Conservation (phyloP, 805 yeast genomes). For the Myxozyma mucilagina region DNA sequence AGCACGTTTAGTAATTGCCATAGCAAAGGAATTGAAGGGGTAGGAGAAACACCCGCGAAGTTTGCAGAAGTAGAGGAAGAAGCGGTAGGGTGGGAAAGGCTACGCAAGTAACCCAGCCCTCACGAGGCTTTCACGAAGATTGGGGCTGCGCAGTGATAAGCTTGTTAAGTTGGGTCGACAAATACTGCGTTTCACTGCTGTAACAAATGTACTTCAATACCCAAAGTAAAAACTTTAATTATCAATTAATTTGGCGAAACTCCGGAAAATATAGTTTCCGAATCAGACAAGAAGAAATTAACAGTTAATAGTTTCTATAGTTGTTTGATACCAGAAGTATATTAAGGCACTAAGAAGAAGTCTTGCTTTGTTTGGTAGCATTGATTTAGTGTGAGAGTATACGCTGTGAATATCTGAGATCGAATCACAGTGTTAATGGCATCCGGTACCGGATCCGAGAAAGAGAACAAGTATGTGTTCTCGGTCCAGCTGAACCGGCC, state of each 20-base stretch:
- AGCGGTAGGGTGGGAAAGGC: background rate
- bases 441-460: slow-evolving; percentile 1
- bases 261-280: too few species aligned
- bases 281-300: too few species aligned
- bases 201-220: too few species aligned
- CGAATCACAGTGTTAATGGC: background rate
- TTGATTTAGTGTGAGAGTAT: too few species aligned
- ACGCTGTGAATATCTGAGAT: background rate
- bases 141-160: slow-evolving; percentile 13
- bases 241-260: too few species aligned
- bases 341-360: too few species aligned
- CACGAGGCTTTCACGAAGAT: background rate
- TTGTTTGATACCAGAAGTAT: too few species aligned
- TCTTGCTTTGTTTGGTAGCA: too few species aligned
- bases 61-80: background rate
- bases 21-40: slow-evolving; percentile 2
- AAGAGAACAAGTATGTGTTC: slow-evolving; percentile 10
- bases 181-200: background rate
- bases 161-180: background rate
- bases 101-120: background rate
- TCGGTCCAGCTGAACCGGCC: slow-evolving; percentile 21
- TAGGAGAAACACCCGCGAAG: background rate
- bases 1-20: slow-evolving; percentile 35
- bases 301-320: too few species aligned
- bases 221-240: background rate